A percentile compares a stretch with the other conserved stretches of the same genome.
phyloP scores from a whole-genome alignment of 169 alveolate genomes.

The Cystoisospora suis region DNA sequence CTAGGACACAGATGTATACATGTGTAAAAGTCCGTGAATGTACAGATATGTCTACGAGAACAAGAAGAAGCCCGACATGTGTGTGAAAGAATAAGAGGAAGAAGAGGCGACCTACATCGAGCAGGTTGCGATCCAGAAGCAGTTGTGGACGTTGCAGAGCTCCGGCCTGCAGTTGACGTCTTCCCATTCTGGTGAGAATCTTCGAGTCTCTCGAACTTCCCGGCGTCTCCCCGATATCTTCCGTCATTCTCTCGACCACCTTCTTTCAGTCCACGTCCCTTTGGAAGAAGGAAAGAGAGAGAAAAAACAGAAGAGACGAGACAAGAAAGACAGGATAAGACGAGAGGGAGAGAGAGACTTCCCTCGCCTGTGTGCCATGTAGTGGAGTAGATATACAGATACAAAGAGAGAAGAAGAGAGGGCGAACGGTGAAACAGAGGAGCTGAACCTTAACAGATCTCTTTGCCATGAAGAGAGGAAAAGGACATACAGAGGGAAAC shows the following conservation, averaged over 20 bases:
- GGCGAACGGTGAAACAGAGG: background rate
- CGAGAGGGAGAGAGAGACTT: background rate
- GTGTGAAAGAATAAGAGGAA: no score
- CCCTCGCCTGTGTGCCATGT: no score
- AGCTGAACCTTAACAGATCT: no score
- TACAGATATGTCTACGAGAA: no score
- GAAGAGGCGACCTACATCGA: conserved; percentile 29
- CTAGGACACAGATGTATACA: no score
- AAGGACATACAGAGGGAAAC: background rate
- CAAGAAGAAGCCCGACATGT: no score
- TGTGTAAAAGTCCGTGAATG: no score
- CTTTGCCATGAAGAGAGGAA: no score
- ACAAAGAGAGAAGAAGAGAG: background rate
- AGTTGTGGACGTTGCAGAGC: background rate
- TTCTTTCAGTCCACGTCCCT: conserved; percentile 61
- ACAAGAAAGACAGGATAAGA: background rate
- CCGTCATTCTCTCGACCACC: conserved; percentile 42
- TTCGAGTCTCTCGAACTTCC: conserved; percentile 52
- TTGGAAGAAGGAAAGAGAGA: background rate
- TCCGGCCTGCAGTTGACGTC: background rate
- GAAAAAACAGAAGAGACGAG: background rate
- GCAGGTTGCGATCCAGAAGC: conserved; percentile 46
- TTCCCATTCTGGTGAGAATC: background rate
- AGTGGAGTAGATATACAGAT: background rate
- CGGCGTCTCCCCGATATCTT: conserved; percentile 52